Base-by-base conservation (phyloP, 2,329 filamentous ascomycete genomes). In the Magnaporthiopsis incrustans region DNA sequence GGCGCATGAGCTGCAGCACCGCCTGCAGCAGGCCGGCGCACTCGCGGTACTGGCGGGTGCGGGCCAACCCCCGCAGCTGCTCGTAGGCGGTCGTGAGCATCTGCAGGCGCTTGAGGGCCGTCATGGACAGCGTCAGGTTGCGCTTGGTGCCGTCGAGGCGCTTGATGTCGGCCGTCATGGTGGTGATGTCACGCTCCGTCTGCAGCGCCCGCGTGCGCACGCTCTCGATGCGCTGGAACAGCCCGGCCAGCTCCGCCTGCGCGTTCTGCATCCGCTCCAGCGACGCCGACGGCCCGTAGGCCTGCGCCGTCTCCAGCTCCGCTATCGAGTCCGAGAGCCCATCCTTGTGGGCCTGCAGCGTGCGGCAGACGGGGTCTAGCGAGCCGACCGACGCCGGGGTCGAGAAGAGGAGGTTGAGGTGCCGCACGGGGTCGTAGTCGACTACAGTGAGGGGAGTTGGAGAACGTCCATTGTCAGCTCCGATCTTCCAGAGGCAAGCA, bases 1-100 rank as follows among this genome's bases (percentile, higher is more conserved):
- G 93, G 69, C 91, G 91, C 90, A 98, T 97, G 59, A 99, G 87
- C 82, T 99, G 95, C 65, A 99, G 85, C 38, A 99, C 95, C 12
- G 95, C 95, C 78, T 97, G 92, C 65, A 99, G 81, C 66, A 99
- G 82, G 71, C 96, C 92, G 22, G 94, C 93, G 73, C 95, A 98
- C 75, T 99, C 95, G 68, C 91, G 84, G 75, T 99, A 99, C 75
- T 99, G 95, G 64, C 94, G 83, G 50, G 90, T 89, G 76, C 90
- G 90, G 68, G 91, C 89, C 69, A 97, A 81, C 3, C 87, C 90
- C 65, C 90, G 85, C 65, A 99, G 82, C 78, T 99, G 95, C 74
- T 98, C 95, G 77, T 98, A 99, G n/a, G 95, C 95, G 4, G 95
- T 98, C 6, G 95, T 98, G 73, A 99, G 80, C 95, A 99, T 99